phyloP scores from a whole-genome alignment of 2,329 filamentous ascomycete species.

The Sclerotinia nivalis region DNA sequence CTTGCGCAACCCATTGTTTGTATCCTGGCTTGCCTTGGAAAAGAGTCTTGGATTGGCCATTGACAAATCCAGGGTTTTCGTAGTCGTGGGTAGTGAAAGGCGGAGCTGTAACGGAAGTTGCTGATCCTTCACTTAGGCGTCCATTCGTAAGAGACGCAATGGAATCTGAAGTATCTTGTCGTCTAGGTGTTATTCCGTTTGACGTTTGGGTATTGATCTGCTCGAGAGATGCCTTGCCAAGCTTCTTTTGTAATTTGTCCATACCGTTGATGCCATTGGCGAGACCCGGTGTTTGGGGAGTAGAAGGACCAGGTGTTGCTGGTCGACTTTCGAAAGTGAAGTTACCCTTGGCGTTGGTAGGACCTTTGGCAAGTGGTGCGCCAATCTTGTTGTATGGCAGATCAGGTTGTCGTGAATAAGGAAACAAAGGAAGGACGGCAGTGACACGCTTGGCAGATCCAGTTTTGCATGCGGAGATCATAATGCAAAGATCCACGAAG shows the following conservation, averaged over 20 bases:
- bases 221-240: conserved; percentile 66
- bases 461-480: conserved; percentile 96
- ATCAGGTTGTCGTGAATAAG: conserved; percentile 94
- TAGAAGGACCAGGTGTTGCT: conserved; percentile 75
- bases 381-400: conserved; percentile 95
- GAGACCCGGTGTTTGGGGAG: conserved; percentile 61
- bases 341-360: conserved; percentile 54
- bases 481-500: conserved; percentile 94
- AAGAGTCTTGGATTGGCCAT: conserved; percentile 52
- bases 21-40: conserved; percentile 88
- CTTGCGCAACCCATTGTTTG: conserved; percentile 98
- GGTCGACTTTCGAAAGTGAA: conserved; percentile 94
- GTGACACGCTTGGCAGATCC: conserved; percentile 92
- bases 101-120: conserved; percentile 32
- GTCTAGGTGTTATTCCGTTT: conserved; percentile 43
- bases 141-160: conserved; percentile 39
- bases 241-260: conserved; percentile 69
- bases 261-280: conserved; percentile 60
- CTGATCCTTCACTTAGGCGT: conserved; percentile 33
- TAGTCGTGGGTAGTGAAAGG: conserved; percentile 64
- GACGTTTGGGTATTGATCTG: conserved; percentile 49
- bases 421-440: conserved; percentile 91
- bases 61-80: conserved; percentile 56
- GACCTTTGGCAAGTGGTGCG: conserved; percentile 76
- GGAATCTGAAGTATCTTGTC: conserved; percentile 46